These are phyloP conservation scores for Magnaporthiopsis poae DNA, from an alignment of 2,329 filamentous ascomycete species.

Conservation along the genomic window DNA sequence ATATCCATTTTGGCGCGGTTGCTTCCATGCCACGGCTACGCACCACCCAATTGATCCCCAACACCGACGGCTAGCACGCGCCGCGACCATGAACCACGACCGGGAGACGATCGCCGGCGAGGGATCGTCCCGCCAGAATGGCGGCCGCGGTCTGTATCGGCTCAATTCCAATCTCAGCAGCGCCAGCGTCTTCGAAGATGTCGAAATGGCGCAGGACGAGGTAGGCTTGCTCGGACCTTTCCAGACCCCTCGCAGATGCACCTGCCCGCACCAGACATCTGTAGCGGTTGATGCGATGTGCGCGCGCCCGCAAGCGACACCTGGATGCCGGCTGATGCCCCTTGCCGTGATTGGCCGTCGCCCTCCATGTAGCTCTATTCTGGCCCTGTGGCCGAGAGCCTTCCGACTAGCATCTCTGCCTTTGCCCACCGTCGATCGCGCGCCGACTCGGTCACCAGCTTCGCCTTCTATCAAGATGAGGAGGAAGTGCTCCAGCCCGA, in stretches of 20 bases:
- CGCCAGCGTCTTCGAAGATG: conserved; percentile 78
- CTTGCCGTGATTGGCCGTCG: neutral
- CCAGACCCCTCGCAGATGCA: neutral
- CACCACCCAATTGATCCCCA: neutral
- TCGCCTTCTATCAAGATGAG: conserved; percentile 72
- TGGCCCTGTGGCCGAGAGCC: conserved; percentile 85
- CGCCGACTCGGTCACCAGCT: conserved; percentile 77
- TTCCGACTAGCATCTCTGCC: conserved; percentile 87
- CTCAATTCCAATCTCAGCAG: conserved; percentile 61
- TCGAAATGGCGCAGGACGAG: conserved; percentile 98
- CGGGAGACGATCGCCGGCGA: conserved; percentile 6
- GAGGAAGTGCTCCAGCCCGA: conserved; percentile 31
- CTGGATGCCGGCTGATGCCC: conserved; percentile 9
- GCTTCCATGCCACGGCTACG: neutral
- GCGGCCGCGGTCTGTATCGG: conserved; percentile 42
- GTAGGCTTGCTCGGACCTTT: conserved; percentile 31
- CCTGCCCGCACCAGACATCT: neutral
- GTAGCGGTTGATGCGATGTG: neutral
- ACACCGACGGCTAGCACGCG: conserved; percentile 4
- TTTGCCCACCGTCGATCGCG: conserved; percentile 76
- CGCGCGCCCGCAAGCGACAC: neutral
- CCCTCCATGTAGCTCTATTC: conserved; percentile 56
- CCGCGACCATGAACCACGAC: conserved; percentile 11
- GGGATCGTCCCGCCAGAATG: conserved; percentile 7
- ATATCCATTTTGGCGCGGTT: neutral